Evolutionary conservation across 78 protist species (phyloP), one percentile per base, ranked within the genome.

Genomic region (Polysphondylium violaceum): DNA sequence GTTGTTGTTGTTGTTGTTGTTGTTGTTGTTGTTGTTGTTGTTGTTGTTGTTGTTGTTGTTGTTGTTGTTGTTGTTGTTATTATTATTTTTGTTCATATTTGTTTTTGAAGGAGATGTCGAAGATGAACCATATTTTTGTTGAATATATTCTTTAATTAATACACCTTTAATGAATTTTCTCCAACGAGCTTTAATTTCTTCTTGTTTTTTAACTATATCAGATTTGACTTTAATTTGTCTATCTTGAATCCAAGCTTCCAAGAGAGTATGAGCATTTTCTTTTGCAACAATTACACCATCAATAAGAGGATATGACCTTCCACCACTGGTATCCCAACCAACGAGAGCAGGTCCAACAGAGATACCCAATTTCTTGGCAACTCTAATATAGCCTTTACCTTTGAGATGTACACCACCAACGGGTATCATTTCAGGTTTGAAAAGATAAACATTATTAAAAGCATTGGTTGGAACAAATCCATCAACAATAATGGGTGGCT

Each of bases 341-440:
- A 76, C 53, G 16, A 88, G 9, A 0, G 94, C 94, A 19, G 94
- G 94, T 21, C 85, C 94, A 63, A 78, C 72, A 19, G 63, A 59
- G 2, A 88, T 88, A n/a, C 71, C 50, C 7, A 88, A 16, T 31
- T 71, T 88, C 12, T 67, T 74, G 17, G 89, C 86, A 36, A 88
- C 55, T 35, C 73, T 43, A 4, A 60, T 67, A 27, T 51, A 35
- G 23, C 94, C 87, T 50, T n/a, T 31, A 31, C 50, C 65, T 38
- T 50, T 74, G 16, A 88, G 5, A 61, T 88, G 94, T 16, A 76
- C 87, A 29, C 94, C 79, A 53, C 86, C 86, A 63, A 65, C 51
- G 1, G 94, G 94, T 36, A 63, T 19, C 94, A 88, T 88, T 23
- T 69, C 71, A 14, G 87, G 86, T 16, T 88, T 76, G 43, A 88